Evolutionary conservation across 1,284 basidiomycete genomes (phyloP).

Genomic region (Moesziomyces sp.): DNA sequence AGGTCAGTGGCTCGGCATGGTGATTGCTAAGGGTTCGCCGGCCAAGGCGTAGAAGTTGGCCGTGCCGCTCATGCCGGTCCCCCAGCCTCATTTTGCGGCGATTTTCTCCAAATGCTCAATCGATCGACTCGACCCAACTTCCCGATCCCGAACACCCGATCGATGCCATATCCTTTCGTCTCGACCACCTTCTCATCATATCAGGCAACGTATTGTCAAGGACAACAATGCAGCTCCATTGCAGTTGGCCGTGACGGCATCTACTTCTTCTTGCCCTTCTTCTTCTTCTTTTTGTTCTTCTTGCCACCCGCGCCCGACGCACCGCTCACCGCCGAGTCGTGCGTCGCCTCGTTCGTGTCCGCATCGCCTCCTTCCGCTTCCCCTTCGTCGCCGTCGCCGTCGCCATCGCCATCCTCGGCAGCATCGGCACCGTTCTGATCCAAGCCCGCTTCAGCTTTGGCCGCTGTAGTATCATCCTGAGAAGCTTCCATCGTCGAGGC

Average conservation of each 20-base stretch:
- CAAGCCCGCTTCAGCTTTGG: not conserved
- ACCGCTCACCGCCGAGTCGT: conserved; percentile 80
- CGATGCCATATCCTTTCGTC: too few species aligned
- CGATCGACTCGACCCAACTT: too few species aligned
- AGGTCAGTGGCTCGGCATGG: not conserved
- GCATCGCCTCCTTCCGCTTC: conserved; percentile 70
- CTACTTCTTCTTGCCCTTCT: conserved; percentile 47
- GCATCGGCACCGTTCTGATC: not conserved
- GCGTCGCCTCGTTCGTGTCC: conserved; percentile 76
- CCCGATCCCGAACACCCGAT: too few species aligned
- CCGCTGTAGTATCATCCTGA: not conserved
- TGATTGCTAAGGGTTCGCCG: too few species aligned
- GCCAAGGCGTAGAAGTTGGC: conserved; percentile 26
- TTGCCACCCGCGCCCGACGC: conserved; percentile 79
- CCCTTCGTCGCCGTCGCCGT: conserved; percentile 73
- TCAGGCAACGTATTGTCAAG: too few species aligned
- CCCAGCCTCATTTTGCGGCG: too few species aligned
- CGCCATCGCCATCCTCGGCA: conserved; percentile 71
- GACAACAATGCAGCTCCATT: too few species aligned
- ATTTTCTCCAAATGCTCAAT: too few species aligned
- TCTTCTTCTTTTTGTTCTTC: conserved; percentile 76
- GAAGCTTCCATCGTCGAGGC: not conserved
- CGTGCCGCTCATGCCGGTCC: conserved; percentile 6
- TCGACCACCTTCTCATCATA: too few species aligned
- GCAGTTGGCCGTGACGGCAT: too few species aligned